Evolutionary conservation across 129 eudicot species (phyloP).

Genomic region (Helichrysum umbraculigerum): DNA sequence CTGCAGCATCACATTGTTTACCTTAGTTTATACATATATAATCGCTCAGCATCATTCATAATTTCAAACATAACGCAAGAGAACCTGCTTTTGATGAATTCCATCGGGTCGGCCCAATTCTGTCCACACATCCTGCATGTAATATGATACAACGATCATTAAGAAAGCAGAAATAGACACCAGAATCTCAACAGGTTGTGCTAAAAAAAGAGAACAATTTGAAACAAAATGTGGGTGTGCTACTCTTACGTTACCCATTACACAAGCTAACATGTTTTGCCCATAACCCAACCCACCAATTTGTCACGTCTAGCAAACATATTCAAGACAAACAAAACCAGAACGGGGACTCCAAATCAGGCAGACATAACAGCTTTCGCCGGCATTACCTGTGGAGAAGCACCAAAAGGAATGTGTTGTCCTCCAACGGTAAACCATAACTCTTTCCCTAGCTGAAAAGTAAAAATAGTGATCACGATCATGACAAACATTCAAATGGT

Average conservation of each 20-base stretch:
- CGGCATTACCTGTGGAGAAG: slow-evolving; percentile 75
- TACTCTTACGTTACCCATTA: background rate
- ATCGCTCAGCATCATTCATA: slow-evolving; percentile 1
- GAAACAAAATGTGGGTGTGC: background rate
- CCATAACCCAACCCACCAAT: background rate
- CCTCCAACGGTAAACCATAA: slow-evolving; percentile 85
- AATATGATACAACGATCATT: background rate
- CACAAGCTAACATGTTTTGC: no score
- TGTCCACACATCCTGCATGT: slow-evolving; percentile 79
- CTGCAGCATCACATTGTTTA: slow-evolving; percentile 33
- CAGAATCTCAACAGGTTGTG: background rate
- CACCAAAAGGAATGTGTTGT: slow-evolving; percentile 93
- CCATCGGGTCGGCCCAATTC: slow-evolving; percentile 93
- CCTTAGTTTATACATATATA: slow-evolving; percentile 6
- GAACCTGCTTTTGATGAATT: slow-evolving; percentile 88
- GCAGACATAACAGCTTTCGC: slow-evolving; percentile 8
- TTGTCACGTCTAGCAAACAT: background rate
- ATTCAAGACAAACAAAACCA: background rate
- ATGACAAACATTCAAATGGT: no score
- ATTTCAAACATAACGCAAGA: background rate
- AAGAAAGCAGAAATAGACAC: background rate
- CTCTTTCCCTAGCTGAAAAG: slow-evolving; percentile 70
- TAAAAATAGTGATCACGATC: background rate
- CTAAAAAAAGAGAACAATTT: background rate
- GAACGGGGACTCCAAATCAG: background rate